Conservation (phyloP, 306 rosid species). For the Fragaria iinumae region DNA sequence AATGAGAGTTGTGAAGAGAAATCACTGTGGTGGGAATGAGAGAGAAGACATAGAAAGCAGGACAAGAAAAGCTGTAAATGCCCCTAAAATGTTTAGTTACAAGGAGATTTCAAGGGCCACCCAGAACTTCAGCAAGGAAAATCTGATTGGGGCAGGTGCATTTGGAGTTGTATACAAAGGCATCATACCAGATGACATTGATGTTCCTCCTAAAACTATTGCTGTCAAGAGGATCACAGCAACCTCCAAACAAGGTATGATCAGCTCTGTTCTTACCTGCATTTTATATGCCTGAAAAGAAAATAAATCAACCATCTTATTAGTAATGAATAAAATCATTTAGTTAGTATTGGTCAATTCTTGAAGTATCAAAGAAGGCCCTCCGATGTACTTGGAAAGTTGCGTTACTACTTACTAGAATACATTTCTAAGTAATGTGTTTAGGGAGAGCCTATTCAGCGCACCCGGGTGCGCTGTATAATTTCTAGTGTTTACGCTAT, state of each 20-base stretch:
- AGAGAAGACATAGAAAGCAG: constrained; percentile 35
- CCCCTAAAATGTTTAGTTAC: constrained; percentile 43
- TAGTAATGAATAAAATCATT: background rate
- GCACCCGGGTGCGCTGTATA: too few relatives aligned
- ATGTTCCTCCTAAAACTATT: constrained; percentile 30
- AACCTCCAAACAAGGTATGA: constrained; percentile 51
- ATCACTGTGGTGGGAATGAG: constrained; percentile 9
- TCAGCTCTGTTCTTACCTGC: background rate
- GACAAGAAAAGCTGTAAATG: constrained; percentile 37
- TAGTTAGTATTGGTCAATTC: background rate
- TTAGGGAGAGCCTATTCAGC: too few relatives aligned
- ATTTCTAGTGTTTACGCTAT: too few relatives aligned
- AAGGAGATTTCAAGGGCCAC: constrained; percentile 47
- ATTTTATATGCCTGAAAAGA: background rate
- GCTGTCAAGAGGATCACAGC: constrained; percentile 59
- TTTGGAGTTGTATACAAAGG: constrained; percentile 64
- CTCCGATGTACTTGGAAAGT: too few relatives aligned
- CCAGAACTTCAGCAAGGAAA: constrained; percentile 42
- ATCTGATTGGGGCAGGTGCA: constrained; percentile 50
- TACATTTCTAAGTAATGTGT: too few relatives aligned
- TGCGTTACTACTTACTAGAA: too few relatives aligned
- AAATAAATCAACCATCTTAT: background rate
- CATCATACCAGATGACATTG: background rate
- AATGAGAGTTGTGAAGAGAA: constrained; percentile 29
- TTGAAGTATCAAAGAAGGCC: background rate